Percentiles rank a stretch among this genome's conserved stretches.
Evolutionary conservation across 495 filamentous ascomycete genomes (phyloP).

Genomic region (Saxophila tyrrhenica): DNA sequence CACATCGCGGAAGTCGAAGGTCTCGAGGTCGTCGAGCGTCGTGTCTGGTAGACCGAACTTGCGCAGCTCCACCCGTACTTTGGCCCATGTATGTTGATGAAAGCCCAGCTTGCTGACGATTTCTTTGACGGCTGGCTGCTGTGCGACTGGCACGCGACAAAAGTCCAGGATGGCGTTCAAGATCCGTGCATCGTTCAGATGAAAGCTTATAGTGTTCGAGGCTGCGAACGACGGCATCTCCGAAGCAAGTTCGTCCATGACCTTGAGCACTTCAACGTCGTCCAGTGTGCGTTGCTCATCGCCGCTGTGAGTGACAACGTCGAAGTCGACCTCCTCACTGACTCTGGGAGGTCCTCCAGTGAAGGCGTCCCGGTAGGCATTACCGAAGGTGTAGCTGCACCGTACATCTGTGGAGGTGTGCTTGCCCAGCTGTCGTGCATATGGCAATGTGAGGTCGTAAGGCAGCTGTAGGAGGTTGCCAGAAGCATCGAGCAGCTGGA

Average conservation of each 20-base stretch:
- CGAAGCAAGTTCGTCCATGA: slow-evolving; percentile 79
- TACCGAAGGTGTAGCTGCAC: slow-evolving; percentile 72
- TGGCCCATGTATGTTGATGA: slow-evolving; percentile 69
- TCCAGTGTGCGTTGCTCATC: slow-evolving; percentile 68
- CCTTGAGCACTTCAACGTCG: slow-evolving; percentile 91
- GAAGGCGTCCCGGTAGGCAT: slow-evolving; percentile 70
- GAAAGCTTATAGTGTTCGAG: slow-evolving; percentile 64
- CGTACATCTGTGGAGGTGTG: slow-evolving; percentile 55
- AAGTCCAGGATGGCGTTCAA: slow-evolving; percentile 77
- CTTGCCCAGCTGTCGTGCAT: slow-evolving; percentile 74
- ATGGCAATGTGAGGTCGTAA: slow-evolving; percentile 80
- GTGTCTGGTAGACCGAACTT: slow-evolving; percentile 75
- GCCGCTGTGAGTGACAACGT: slow-evolving; percentile 71
- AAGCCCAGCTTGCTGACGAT: slow-evolving; percentile 80
- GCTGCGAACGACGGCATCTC: slow-evolving; percentile 57
- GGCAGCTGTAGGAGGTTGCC: slow-evolving; percentile 83
- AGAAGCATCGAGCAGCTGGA: slow-evolving; percentile 67
- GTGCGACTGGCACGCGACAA: slow-evolving; percentile 60
- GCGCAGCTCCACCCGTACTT: slow-evolving; percentile 72
- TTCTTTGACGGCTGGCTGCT: slow-evolving; percentile 65
- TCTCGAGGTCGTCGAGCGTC: slow-evolving; percentile 76
- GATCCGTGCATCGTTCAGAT: slow-evolving; percentile 81
- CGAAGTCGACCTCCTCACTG: slow-evolving; percentile 86
- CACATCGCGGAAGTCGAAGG: slow-evolving; percentile 80
- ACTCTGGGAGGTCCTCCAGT: slow-evolving; percentile 69